These are phyloP conservation scores for Microcyclospora tardicrescens DNA, from an alignment of 2,329 filamentous ascomycete genomes.

Conservation along the genomic window DNA sequence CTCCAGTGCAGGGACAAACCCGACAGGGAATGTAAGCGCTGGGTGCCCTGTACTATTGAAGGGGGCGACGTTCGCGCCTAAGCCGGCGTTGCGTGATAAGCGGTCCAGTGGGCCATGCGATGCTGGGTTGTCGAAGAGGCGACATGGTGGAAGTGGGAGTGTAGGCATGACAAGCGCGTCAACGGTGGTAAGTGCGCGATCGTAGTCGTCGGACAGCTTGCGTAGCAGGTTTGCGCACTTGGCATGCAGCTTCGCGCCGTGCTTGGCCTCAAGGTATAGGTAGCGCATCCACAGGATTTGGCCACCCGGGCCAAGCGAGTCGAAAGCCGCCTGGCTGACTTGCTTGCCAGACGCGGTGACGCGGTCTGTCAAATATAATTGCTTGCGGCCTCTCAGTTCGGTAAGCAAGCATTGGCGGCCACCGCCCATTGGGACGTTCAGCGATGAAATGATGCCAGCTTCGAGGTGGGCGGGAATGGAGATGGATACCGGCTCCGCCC, in stretches of 20 bases:
- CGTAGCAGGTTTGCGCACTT: conserved; percentile 33
- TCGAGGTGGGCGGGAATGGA: conserved; percentile 34
- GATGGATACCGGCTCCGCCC: conserved; percentile 30
- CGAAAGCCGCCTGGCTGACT: conserved; percentile 7
- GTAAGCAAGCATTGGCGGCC: conserved; percentile 4
- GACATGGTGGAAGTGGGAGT: conserved; percentile 22
- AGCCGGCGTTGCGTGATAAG: conserved; percentile 6
- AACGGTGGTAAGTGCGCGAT: conserved; percentile 27
- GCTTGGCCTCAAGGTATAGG: conserved; percentile 7
- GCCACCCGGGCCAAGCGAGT: conserved; percentile 6
- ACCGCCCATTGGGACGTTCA: conserved; percentile 5
- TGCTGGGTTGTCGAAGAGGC: conserved; percentile 5
- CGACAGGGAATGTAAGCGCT: conserved; percentile 32
- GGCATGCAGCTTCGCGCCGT: conserved; percentile 16
- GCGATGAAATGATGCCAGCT: conserved; percentile 34
- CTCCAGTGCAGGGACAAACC: conserved; percentile 9
- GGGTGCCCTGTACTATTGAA: conserved; percentile 32
- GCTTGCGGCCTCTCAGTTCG: conserved; percentile 7
- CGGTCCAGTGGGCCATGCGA: conserved; percentile 8
- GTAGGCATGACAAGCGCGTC: conserved; percentile 37
- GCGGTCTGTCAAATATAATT: conserved; percentile 8
- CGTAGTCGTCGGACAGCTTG: conserved; percentile 30
- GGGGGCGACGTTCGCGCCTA: conserved; percentile 9
- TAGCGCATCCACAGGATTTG: conserved; percentile 9
- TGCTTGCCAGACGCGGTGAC: not conserved